Conservation (phyloP, 441 rosid genomes). For the Melastoma candidum region DNA sequence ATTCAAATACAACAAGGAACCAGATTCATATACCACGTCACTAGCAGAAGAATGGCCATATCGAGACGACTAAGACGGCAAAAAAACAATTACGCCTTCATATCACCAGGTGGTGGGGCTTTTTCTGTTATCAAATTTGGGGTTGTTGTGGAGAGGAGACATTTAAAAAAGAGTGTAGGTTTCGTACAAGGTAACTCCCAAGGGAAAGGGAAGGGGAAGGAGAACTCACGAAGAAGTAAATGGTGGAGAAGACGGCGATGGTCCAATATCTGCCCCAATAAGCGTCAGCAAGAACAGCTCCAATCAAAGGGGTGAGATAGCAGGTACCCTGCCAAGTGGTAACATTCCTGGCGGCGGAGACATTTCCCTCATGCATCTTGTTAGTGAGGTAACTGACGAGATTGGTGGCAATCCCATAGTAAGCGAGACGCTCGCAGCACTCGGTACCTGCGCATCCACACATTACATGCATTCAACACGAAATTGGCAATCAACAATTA, state of each 20-base stretch:
- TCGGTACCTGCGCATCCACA: slow-evolving; percentile 42
- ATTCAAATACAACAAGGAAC: no score
- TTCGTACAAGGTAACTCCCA: no score
- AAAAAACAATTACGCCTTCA: no score
- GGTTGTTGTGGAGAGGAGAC: no score
- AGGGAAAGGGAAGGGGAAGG: not conserved
- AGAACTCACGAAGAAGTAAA: slow-evolving; percentile 58
- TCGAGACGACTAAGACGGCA: no score
- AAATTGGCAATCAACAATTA: not conserved
- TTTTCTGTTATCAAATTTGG: no score
- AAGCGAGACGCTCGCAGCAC: slow-evolving; percentile 88
- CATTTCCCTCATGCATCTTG: slow-evolving; percentile 74
- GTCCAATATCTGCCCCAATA: slow-evolving; percentile 98
- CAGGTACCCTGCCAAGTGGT: slow-evolving; percentile 88
- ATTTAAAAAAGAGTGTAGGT: no score
- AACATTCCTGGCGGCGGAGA: slow-evolving; percentile 72
- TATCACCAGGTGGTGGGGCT: no score
- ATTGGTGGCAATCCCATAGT: slow-evolving; percentile 75
- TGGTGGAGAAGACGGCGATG: slow-evolving; percentile 66
- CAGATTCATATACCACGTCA: no score
- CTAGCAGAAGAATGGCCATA: no score
- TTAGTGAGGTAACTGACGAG: slow-evolving; percentile 72
- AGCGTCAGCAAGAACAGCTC: slow-evolving; percentile 80
- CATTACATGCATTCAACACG: not conserved
- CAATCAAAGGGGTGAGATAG: slow-evolving; percentile 80